Evolutionary conservation across 192 early-diverging fungal genomes (phyloP).

Genomic region (Coemansia sp.): DNA sequence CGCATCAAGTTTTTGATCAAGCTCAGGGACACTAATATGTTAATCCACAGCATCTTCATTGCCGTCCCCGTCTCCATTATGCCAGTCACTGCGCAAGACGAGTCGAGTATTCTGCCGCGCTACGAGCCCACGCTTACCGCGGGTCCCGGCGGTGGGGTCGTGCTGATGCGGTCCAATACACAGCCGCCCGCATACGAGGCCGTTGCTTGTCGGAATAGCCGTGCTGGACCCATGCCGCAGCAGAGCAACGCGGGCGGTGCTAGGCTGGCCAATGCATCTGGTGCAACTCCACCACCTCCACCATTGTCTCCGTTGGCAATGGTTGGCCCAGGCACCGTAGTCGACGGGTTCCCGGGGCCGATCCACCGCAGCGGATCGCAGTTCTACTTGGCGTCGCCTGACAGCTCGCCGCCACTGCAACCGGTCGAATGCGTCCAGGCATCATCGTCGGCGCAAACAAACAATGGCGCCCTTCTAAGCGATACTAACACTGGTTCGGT

Average conservation of each 20-base stretch:
- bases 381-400: slow-evolving; percentile 46
- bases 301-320: not conserved
- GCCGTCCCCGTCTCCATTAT: slow-evolving; percentile 53
- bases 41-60: slow-evolving; percentile 49
- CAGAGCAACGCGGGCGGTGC: not conserved
- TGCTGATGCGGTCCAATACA: slow-evolving; percentile 46
- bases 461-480: not conserved
- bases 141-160: slow-evolving; percentile 21
- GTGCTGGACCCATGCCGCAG: not conserved
- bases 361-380: slow-evolving; percentile 34
- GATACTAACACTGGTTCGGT: too few species aligned
- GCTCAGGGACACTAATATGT: slow-evolving; percentile 30
- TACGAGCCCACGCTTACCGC: slow-evolving; percentile 34
- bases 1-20: slow-evolving; percentile 54
- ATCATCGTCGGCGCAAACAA: not conserved
- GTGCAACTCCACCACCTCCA: too few species aligned
- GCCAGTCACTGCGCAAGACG: slow-evolving; percentile 48
- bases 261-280: too few species aligned
- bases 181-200: slow-evolving; percentile 45
- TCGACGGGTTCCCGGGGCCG: slow-evolving; percentile 37
- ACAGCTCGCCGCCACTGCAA: slow-evolving; percentile 23
- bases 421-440: not conserved
- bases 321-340: slow-evolving; percentile 18
- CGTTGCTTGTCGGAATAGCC: not conserved
- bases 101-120: slow-evolving; percentile 39